Conservation (phyloP, 805 yeast species). For the Wickerhamiella hasegawae region DNA sequence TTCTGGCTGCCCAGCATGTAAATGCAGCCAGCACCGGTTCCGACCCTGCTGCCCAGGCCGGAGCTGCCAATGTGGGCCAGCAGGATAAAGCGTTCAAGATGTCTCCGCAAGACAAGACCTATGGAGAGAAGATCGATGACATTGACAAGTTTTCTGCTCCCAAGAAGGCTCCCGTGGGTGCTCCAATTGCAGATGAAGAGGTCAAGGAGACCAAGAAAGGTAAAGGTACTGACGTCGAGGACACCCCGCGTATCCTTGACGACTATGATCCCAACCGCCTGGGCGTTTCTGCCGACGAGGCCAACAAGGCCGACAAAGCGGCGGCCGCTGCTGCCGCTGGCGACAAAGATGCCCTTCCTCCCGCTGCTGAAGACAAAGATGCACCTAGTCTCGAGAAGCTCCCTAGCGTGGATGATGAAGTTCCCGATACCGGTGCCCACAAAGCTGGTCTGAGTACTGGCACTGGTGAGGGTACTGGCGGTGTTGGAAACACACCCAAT, state of each 20-base stretch:
- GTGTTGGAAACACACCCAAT: constrained; percentile 5
- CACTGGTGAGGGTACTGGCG: constrained; percentile 6
- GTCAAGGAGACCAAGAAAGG: constrained; percentile 1
- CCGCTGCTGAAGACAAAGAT: constrained; percentile 6
- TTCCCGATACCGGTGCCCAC: not conserved
- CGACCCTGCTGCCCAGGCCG: constrained; percentile 6
- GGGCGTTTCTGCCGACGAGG: constrained; percentile 17
- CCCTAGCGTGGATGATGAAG: not conserved
- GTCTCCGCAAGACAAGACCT: constrained; percentile 22
- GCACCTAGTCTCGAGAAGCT: not conserved
- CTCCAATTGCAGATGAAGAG: constrained; percentile 7
- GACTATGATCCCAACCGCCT: constrained; percentile 24
- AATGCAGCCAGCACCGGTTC: too few species aligned
- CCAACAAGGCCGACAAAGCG: constrained; percentile 13
- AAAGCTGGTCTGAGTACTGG: constrained; percentile 6
- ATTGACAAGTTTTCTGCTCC: constrained; percentile 19
- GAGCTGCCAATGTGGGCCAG: constrained; percentile 13
- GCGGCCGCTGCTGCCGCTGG: constrained; percentile 4
- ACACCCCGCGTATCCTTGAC: constrained; percentile 20
- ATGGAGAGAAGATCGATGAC: constrained; percentile 11
- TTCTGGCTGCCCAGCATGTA: too few species aligned
- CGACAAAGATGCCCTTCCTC: constrained; percentile 3
- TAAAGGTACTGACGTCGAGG: constrained; percentile 9
- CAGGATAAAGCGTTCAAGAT: constrained; percentile 20
- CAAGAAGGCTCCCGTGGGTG: constrained; percentile 12